Base-by-base conservation (phyloP, 2,329 filamentous ascomycete species). In the Ophiostoma piceae region DNA sequence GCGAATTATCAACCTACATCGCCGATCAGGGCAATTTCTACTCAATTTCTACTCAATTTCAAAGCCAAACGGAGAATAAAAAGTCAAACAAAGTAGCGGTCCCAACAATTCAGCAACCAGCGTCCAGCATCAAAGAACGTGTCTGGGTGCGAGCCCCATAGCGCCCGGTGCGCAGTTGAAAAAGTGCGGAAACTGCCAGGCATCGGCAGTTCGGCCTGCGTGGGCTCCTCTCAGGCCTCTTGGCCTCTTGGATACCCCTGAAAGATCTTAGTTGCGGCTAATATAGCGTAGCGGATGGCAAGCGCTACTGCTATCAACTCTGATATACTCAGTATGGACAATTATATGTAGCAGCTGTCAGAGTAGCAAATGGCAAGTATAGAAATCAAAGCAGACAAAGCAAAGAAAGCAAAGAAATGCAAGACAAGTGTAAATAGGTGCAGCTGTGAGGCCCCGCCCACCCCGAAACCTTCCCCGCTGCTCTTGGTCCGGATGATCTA, bases 361-460 rank as follows among this genome's bases (percentile, higher is more conserved):
- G 14, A 19, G 43, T n/a, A n/a, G 43, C 43, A 47, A 47, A 47
- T 47, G 43, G 43, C 4, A 16, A 47, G 19, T 19, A 47, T 6
- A 16, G 19, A n/a, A 19, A 47, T 6, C 16, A 47, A 41, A 41
- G 37, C 7, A 39, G 11, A 6, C 37, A 39, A 47, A n/a, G 5
- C 43, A 47, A 47, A 16, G 14, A 47, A 16, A 47, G 16, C 47
- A n/a, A 19, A 35, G 35, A 5, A 35, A 35, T 35, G 47, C n/a
- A 51, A 6, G n/a, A 7, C 7, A 26, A 29, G 12, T 26, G 51
- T 12, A 26, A 57, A 14, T 35, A 12, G 22, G 26, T 57, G 22
- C 22, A 57, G 51, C 51, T 14, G 51, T 57, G 51, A 57, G 51
- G 51, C 51, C 51, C 51, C 51, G 51, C 51, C 51, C 51, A 57